Evolutionary conservation across 108 stramenopile species (phyloP), one percentile per base, ranked within the genome.

Genomic region (Parietichytrium sp.): DNA sequence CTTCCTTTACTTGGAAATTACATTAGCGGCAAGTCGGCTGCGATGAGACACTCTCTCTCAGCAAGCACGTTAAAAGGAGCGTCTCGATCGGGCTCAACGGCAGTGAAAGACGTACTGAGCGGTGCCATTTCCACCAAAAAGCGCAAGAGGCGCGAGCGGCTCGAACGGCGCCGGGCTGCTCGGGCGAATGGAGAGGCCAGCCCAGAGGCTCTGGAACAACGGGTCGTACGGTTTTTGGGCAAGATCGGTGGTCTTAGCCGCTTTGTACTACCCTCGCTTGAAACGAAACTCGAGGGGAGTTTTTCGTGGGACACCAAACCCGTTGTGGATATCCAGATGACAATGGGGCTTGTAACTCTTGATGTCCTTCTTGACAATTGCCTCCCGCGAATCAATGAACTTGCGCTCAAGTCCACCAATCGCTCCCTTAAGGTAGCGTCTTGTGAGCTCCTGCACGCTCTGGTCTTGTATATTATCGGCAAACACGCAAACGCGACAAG

Each of bases 181-280:
- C 36, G 25, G 20, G 61, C 38, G 8, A 36, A 25, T 6, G 29
- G 29, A 2, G 25, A 15, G 6, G 3, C 61, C 2, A 42, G 45
- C 61, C 36, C 45, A 42, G 61, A 72, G 10, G 61, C 61, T 2
- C 61, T 72, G 20, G 61, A 72, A 1, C 42, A 45, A 6, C 61
- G 61, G 38, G 45, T 72, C 20, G 61, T 72, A 33, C 38, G 45
- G 42, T 72, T 72, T 27, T 42, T 72, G 6, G 61, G 61, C 12
- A 33, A 42, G 45, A 72, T 72, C 3, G 61, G 61, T 6, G 61
- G 61, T n/a, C 36, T 72, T 33, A 72, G 45, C 42, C 61, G 61
- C 20, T 72, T 72, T 27, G 61, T 72, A 42, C 42, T 72, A 7
- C 61, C 61, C 33, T 72, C 61, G 10, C 16, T 72, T 23, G 61